A percentile compares a stretch with the other conserved stretches of the same genome.
These are phyloP conservation scores for Fusarium piperis DNA, from an alignment of 2,329 filamentous ascomycete genomes.

Conservation along the genomic window DNA sequence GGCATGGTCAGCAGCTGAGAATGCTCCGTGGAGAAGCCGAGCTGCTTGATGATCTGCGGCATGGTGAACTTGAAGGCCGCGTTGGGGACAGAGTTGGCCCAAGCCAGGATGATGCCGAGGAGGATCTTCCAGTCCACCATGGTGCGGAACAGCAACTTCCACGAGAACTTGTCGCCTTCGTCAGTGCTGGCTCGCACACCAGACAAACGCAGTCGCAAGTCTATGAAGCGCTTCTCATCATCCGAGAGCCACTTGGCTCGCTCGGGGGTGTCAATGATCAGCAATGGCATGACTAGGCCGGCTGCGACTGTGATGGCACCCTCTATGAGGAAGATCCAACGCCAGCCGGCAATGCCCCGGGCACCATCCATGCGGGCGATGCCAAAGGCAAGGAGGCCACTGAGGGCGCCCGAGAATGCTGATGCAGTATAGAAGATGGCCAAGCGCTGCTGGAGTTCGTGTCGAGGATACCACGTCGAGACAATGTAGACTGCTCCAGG, in stretches of 20 bases:
- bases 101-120: conserved; percentile 46
- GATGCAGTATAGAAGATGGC: conserved; percentile 50
- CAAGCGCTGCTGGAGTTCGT: conserved; percentile 43
- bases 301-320: conserved; percentile 54
- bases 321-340: conserved; percentile 66
- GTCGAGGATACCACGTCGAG: conserved; percentile 44
- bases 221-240: conserved; percentile 48
- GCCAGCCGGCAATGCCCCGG: conserved; percentile 55
- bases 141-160: conserved; percentile 43
- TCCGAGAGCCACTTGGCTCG: conserved; percentile 46
- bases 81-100: conserved; percentile 40
- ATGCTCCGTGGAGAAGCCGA: conserved; percentile 49
- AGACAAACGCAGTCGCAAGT: conserved; percentile 41
- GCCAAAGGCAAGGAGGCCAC: conserved; percentile 55
- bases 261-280: conserved; percentile 55
- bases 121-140: conserved; percentile 54
- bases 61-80: conserved; percentile 42
- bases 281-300: conserved; percentile 45
- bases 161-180: conserved; percentile 41
- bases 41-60: conserved; percentile 51
- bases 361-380: conserved; percentile 56
- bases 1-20: conserved; percentile 46
- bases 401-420: conserved; percentile 54
- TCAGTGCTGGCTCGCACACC: conserved; percentile 43
- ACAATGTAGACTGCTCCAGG: conserved; percentile 45